These are phyloP conservation scores for Alternaria atra DNA, from an alignment of 2,329 filamentous ascomycete genomes.

Conservation along the genomic window DNA sequence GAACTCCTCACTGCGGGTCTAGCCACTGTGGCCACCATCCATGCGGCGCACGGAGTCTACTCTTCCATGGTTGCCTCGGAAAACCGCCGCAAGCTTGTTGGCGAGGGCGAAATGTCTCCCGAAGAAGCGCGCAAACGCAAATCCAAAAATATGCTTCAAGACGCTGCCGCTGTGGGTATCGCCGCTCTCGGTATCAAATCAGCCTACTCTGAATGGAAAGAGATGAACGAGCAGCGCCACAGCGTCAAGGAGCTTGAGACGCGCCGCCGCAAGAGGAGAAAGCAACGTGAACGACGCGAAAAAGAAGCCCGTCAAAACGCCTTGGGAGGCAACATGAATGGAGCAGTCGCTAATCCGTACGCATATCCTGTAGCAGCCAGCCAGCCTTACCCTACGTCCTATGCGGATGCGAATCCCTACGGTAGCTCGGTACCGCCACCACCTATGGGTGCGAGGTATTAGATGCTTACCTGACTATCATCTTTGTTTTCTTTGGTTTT, in stretches of 20 bases:
- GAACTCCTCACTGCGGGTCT: constrained; percentile 72
- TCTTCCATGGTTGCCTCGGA: constrained; percentile 70
- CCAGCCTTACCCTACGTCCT: constrained; percentile 47
- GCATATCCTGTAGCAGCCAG: constrained; percentile 49
- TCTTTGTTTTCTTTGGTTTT: not conserved
- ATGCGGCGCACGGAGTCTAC: constrained; percentile 72
- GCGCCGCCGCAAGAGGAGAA: constrained; percentile 57
- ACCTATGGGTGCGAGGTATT: constrained; percentile 51
- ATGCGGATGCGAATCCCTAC: constrained; percentile 59
- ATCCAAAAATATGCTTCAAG: constrained; percentile 69
- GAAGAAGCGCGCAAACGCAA: constrained; percentile 71
- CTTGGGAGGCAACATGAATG: constrained; percentile 47
- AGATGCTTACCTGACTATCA: constrained; percentile 15
- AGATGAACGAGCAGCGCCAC: constrained; percentile 69
- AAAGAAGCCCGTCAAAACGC: constrained; percentile 56
- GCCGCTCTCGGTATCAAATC: constrained; percentile 73
- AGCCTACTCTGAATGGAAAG: constrained; percentile 72
- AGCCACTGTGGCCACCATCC: constrained; percentile 73
- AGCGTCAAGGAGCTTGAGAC: constrained; percentile 64
- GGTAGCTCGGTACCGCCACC: constrained; percentile 50
- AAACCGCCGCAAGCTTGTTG: constrained; percentile 66
- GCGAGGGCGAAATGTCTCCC: constrained; percentile 68
- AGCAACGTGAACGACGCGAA: constrained; percentile 54
- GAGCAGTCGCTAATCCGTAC: constrained; percentile 48
- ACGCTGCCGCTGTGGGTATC: constrained; percentile 72